Evolutionary conservation across 345 rosid species (phyloP), one percentile per base, ranked within the genome.

Genomic region (Conringia planisiliqua): DNA sequence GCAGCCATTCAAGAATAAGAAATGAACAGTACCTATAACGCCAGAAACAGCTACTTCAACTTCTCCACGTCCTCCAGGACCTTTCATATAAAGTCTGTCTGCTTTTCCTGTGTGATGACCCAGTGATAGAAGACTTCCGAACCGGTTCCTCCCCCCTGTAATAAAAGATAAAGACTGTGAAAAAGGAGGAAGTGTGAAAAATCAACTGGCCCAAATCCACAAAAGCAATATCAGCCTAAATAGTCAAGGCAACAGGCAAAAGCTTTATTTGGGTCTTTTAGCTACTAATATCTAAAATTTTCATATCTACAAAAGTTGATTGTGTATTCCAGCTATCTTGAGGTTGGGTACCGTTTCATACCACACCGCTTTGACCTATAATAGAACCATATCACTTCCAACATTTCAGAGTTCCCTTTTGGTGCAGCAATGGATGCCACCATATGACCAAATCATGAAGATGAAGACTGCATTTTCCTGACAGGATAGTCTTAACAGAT

Each of bases 41-140:
- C 98, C 93, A 81, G 99, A 86, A 75, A 96, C 98, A 65, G 99
- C 96, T 38, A 89, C 98, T 85, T 96, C 98, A 64, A 96, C 99
- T 82, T 92, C 97, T 72, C 99, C 99, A 66, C 91, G 90, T 76
- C 99, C 99, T 80, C 97, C 98, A 22, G 97, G 99, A 72, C 98
- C 99, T 74, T 78, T 92, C 99, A 96, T 96, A 83, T 83, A 92
- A 33, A 92, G 87, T 68, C 88, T 82, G 76, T 92, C 98, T 43
- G 96, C 80, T 89, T 96, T 92, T 29, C 91, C 88, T 52, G 86
- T 75, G 68, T 89, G 82, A 59, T 86, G 86, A 42, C 94, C 92
- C 6, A 89, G 81, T 35, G 91, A 86, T 76, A 92, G 85, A 66
- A 96, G 85, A 70, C 91, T 90, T 76, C 94, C 97, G 36, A 92